Percentiles rank a stretch among this genome's conserved stretches.
phyloP scores from a whole-genome alignment of 2,329 filamentous ascomycete species.

The Anthostomella pinea region DNA sequence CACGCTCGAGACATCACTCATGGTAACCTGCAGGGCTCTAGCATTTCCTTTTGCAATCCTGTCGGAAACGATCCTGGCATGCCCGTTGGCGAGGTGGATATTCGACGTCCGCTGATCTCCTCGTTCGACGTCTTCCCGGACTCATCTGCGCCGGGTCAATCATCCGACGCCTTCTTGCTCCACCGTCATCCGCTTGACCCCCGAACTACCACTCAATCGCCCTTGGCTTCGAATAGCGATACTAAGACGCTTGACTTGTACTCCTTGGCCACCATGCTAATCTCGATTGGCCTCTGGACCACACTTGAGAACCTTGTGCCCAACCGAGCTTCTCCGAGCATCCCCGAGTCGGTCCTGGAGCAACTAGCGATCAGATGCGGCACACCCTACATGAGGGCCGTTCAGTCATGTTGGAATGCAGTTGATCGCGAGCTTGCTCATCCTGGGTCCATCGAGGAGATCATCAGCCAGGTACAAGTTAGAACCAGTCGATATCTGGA shows the following conservation, averaged over 20 bases:
- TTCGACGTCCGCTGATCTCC: constrained; percentile 67
- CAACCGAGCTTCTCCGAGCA: constrained; percentile 45
- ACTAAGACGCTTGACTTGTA: constrained; percentile 66
- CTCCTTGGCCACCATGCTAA: constrained; percentile 67
- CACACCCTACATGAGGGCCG: constrained; percentile 71
- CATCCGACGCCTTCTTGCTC: constrained; percentile 37
- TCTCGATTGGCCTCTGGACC: constrained; percentile 75
- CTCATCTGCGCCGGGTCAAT: constrained; percentile 34
- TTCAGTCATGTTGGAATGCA: constrained; percentile 68
- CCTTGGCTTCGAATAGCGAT: constrained; percentile 48
- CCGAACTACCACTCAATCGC: constrained; percentile 46
- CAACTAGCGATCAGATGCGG: constrained; percentile 67
- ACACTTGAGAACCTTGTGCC: constrained; percentile 56
- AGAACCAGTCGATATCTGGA: constrained; percentile 58
- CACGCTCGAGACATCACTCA: constrained; percentile 68
- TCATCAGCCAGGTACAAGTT: constrained; percentile 52
- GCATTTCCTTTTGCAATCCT: constrained; percentile 62
- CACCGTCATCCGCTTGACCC: constrained; percentile 68
- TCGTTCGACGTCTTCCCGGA: constrained; percentile 71
- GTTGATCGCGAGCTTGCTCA: constrained; percentile 60
- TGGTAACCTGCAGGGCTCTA: constrained; percentile 65
- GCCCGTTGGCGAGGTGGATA: constrained; percentile 51
- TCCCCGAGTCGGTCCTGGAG: constrained; percentile 60
- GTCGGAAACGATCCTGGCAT: constrained; percentile 40
- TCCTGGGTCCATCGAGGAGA: constrained; percentile 44